phyloP scores from a whole-genome alignment of 257 asterid genomes.

The Jasminum sambac region DNA sequence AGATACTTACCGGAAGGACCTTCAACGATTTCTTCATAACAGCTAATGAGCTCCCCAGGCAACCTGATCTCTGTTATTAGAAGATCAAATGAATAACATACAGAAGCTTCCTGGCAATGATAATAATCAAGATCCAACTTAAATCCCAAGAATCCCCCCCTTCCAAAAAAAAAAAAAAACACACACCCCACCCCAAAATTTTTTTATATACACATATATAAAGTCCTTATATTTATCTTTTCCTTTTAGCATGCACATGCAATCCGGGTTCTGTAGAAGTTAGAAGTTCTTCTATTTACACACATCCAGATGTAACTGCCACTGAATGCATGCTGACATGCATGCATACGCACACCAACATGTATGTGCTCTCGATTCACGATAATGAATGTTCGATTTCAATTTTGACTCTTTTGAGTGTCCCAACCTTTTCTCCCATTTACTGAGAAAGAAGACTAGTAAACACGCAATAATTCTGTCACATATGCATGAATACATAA shows the following conservation, averaged over 20 bases:
- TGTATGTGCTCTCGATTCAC: not conserved
- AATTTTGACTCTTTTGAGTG: not conserved
- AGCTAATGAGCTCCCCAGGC: conserved; percentile 96
- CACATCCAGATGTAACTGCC: not conserved
- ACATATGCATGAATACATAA: not conserved
- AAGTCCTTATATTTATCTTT: not conserved
- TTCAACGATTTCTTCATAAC: conserved; percentile 94
- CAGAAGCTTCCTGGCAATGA: conserved; percentile 20
- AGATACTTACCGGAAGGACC: conserved; percentile 85
- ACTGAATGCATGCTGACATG: not conserved
- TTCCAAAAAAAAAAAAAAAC: too few relatives aligned
- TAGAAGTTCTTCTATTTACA: not conserved
- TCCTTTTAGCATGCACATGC: conserved; percentile 17
- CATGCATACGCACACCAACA: not conserved
- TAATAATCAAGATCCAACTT: conserved; percentile 13
- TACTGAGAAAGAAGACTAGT: not conserved
- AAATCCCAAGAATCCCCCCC: conserved; percentile 16
- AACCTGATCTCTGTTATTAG: conserved; percentile 76
- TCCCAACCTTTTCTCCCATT: not conserved
- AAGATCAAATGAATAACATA: conserved; percentile 26
- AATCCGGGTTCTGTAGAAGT: not conserved
- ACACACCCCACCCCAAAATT: too few relatives aligned
- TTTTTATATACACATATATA: not conserved
- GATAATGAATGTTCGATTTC: not conserved
- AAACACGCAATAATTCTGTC: not conserved